Evolutionary conservation across 306 rosid genomes (phyloP), one percentile per base, ranked within the genome.

Genomic region (Aeschynomene evenia): DNA sequence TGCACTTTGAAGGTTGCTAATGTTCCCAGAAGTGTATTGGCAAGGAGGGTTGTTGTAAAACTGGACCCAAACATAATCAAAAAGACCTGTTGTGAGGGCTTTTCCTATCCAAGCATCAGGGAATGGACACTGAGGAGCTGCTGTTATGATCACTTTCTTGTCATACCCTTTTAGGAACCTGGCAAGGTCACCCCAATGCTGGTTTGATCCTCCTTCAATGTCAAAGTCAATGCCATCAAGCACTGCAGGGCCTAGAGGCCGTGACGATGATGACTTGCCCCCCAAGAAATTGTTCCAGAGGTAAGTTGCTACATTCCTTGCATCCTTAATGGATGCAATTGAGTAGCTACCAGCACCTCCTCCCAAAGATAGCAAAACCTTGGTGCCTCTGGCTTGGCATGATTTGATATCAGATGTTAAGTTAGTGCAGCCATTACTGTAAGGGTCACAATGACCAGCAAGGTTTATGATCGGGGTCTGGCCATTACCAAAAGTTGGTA

Each of bases 251-350:
- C 81, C 81, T 0, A 81, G 48, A 3, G 81, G 85, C 4, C 81
- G 56, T 1, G 76, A 71, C 0, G 50, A 36, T 10, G 81, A 76
- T 10, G 81, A 76, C 6, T 23, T 9, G 3, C 79, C 81, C 42
- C 81, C 81, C 14, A 71, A 22, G 50, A 71, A 72, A 63, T 72
- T 78, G 15, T 78, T 63, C 77, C 77, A 73, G 13, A 73, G 77
- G 55, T 62, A 63, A 23, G 71, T 37, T 6, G 77, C 77, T 7
- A 51, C 71, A 6, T 36, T 3, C 4, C 2, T 28, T 0, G 79
- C 79, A 53, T 81, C 81, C 15, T 66, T 68, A 5, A 26, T 9
- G 1, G 78, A 72, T 29, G 58, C 6, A 34, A 76, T 67, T 10
- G 42, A 51, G 69, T 81, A 76, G 73, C 60, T 67, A 6, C 80